Evolutionary conservation across 1,139 yeast species (phyloP), one percentile per base, ranked within the genome.

Genomic region (Kodamaea derodonti): DNA sequence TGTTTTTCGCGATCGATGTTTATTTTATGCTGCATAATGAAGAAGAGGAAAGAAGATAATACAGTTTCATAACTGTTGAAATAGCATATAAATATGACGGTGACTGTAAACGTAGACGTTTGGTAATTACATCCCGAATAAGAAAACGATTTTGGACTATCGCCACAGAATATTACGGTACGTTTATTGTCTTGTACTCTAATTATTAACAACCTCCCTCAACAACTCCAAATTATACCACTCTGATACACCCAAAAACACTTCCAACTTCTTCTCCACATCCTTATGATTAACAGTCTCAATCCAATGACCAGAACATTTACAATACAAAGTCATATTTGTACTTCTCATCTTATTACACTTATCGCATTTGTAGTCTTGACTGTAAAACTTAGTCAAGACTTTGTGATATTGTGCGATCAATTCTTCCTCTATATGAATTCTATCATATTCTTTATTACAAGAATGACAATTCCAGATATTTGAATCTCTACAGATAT

Each of bases 241-340:
- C 12, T 63, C 60, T 0, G 94, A 78, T 14, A 87, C 79, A 38
- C 76, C 80, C 17, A 61, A 60, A 54, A 73, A 85, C 0, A 78
- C 67, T 10, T 58, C 60, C 5, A 80, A 50, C 35, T 65, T 65
- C 33, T 62, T 62, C 22, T 65, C 60, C 5, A 87, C 54, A 0
- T 69, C 72, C 3, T 54, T 60, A 34, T 68, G 62, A 10, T 69
- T 54, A 16, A 80, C 54, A 0, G 86, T 78, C 36, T 78, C 83
- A 1, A 59, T 62, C 95, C 96, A 92, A 24, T 62, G 56, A 3
- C 99, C 98, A 0, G 98, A 88, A 56, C 98, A 94, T 25, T 73
- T 64, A 58, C 98, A 94, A 55, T 80, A 80, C 23, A 69, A 69
- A 32, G 88, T 75, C 75, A 94, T 69, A 44, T 84, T 82, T 47